phyloP scores from a whole-genome alignment of 2,329 filamentous ascomycete species.

The Hortaea werneckii region DNA sequence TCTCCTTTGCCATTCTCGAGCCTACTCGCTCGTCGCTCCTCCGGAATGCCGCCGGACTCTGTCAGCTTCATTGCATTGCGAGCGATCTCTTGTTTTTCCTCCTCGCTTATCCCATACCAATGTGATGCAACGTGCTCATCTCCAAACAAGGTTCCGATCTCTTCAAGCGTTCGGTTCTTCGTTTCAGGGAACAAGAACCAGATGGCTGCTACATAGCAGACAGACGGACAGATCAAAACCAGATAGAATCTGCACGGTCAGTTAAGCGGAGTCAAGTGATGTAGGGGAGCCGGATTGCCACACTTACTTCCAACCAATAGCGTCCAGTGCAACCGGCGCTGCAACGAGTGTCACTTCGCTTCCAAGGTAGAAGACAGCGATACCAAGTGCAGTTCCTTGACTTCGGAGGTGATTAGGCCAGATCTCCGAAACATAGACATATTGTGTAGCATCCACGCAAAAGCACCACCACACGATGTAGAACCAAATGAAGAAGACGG shows the following conservation, averaged over 20 bases:
- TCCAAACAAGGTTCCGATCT: slow-evolving; percentile 26
- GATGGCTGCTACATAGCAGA: slow-evolving; percentile 5
- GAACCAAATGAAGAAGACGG: slow-evolving; percentile 33
- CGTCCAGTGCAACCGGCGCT: slow-evolving; percentile 15
- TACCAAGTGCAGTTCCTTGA: slow-evolving; percentile 29
- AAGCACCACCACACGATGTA: slow-evolving; percentile 33
- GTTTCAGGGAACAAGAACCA: slow-evolving; percentile 17
- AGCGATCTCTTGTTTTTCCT: slow-evolving; percentile 12
- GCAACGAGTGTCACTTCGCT: slow-evolving; percentile 27
- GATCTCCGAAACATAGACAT: slow-evolving; percentile 34
- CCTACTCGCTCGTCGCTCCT: neutral
- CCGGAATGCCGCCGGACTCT: slow-evolving; percentile 6
- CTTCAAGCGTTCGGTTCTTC: slow-evolving; percentile 24
- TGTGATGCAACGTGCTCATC: slow-evolving; percentile 15
- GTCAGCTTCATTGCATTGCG: slow-evolving; percentile 11
- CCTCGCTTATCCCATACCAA: slow-evolving; percentile 15
- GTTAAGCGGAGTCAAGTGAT: neutral
- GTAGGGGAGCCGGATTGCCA: neutral
- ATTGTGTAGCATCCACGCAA: slow-evolving; percentile 39
- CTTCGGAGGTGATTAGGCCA: slow-evolving; percentile 33
- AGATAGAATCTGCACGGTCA: slow-evolving; percentile 5
- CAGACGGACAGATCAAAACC: slow-evolving; percentile 8
- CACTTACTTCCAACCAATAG: slow-evolving; percentile 13
- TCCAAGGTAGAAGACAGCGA: slow-evolving; percentile 27
- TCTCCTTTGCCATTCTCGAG: neutral